A percentile compares a stretch with the other conserved stretches of the same genome.
phyloP scores from a whole-genome alignment of 495 filamentous ascomycete species.

The Aspergillus hancockii region DNA sequence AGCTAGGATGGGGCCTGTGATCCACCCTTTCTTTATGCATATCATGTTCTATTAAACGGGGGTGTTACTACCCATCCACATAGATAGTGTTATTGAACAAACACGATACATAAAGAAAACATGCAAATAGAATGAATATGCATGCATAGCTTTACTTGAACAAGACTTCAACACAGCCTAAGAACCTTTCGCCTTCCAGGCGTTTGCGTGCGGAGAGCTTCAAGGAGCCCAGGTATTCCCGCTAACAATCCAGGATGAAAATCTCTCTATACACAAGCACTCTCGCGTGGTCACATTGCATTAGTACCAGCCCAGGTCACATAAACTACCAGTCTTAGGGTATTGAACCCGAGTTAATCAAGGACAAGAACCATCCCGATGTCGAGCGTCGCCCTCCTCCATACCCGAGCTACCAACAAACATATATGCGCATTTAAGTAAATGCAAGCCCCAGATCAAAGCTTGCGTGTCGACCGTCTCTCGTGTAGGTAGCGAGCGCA shows the following conservation, averaged over 20 bases:
- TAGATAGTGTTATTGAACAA: background rate
- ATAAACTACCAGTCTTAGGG: background rate
- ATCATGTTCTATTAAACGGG: background rate
- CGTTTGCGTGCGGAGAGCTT: background rate
- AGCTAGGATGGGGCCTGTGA: background rate
- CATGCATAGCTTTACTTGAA: background rate
- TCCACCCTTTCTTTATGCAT: background rate
- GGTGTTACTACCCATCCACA: background rate
- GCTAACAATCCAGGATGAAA: background rate
- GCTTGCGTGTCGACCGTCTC: background rate
- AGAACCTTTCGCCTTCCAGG: background rate
- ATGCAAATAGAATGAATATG: background rate
- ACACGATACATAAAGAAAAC: background rate
- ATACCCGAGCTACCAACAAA: background rate
- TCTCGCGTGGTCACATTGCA: conserved; percentile 13
- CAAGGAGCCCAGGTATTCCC: background rate
- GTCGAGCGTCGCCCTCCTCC: background rate
- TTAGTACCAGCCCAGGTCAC: background rate
- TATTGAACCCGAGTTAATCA: background rate
- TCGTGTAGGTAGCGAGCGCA: background rate
- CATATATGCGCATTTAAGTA: background rate
- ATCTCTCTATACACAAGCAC: conserved; percentile 9
- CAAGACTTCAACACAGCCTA: background rate
- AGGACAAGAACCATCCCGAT: background rate
- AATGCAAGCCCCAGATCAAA: background rate